Percentiles rank a stretch among this genome's conserved stretches.
phyloP scores from a whole-genome alignment of 2,329 filamentous ascomycete genomes.

The Colletotrichum sansevieriae region DNA sequence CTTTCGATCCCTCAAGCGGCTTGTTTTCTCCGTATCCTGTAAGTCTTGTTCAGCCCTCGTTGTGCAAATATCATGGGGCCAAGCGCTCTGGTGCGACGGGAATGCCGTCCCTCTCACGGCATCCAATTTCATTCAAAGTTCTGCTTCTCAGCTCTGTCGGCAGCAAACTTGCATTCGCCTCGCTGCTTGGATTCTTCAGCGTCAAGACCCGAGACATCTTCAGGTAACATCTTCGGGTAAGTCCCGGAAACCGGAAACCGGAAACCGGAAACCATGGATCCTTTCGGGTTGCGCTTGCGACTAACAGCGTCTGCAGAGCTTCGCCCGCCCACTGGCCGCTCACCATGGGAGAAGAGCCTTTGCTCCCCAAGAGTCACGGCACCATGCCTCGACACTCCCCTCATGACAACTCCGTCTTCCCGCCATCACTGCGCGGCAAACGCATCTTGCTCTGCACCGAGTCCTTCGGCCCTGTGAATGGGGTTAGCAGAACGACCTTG shows the following conservation, averaged over 20 bases:
- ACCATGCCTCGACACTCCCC: constrained; percentile 31
- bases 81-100: constrained; percentile 2
- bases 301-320: no score
- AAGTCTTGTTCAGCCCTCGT: neutral
- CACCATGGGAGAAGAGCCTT: constrained; percentile 20
- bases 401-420: constrained; percentile 61
- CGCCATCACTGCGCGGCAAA: constrained; percentile 66
- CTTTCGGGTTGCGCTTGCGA: no score
- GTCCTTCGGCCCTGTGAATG: constrained; percentile 79
- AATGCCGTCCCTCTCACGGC: neutral
- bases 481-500: constrained; percentile 78
- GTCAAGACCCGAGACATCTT: constrained; percentile 3
- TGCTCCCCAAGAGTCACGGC: constrained; percentile 25
- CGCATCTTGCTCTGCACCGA: constrained; percentile 77
- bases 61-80: constrained; percentile 30
- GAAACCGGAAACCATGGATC: no score
- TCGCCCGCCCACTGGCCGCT: neutral
- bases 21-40: neutral
- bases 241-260: neutral
- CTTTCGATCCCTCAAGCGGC: neutral
- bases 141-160: neutral
- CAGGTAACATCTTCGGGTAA: neutral
- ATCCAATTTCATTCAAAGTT: neutral
- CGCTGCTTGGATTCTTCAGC: constrained; percentile 5
- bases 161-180: neutral